These are phyloP conservation scores for Zasmidium angulare DNA, from an alignment of 2,329 filamentous ascomycete species.

Conservation along the genomic window DNA sequence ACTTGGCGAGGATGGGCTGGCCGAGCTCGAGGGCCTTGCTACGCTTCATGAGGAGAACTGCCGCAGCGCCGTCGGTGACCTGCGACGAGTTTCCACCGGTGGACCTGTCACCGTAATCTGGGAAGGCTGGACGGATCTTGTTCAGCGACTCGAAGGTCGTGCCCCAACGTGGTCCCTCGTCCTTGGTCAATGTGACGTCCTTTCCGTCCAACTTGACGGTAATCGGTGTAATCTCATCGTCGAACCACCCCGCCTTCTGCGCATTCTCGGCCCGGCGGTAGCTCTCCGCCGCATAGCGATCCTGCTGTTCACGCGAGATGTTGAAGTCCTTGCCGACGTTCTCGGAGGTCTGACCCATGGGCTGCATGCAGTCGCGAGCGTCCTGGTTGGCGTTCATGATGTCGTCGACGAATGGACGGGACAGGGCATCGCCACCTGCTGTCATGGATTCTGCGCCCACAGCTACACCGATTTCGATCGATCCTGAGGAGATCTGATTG, in stretches of 20 bases:
- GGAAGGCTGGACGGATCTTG: constrained; percentile 89
- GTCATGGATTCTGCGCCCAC: constrained; percentile 90
- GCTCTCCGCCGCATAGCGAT: constrained; percentile 81
- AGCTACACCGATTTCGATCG: constrained; percentile 84
- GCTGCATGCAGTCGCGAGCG: constrained; percentile 80
- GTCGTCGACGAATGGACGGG: constrained; percentile 73
- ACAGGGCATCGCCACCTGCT: constrained; percentile 66
- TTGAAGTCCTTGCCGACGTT: constrained; percentile 92
- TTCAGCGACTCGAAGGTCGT: constrained; percentile 78
- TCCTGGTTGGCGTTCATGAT: constrained; percentile 72
- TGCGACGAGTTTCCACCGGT: constrained; percentile 95
- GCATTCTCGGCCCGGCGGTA: constrained; percentile 85
- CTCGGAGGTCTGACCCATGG: constrained; percentile 98
- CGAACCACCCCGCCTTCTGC: constrained; percentile 87
- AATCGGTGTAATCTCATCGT: constrained; percentile 92
- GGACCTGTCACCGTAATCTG: constrained; percentile 79
- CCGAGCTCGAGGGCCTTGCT: constrained; percentile 81
- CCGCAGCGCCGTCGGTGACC: constrained; percentile 90
- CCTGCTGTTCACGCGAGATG: constrained; percentile 76
- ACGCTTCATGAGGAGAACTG: constrained; percentile 90
- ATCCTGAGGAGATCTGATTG: constrained; percentile 74
- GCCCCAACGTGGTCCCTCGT: constrained; percentile 88
- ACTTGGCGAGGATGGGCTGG: constrained; percentile 92
- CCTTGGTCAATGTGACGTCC: constrained; percentile 74
- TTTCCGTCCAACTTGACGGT: constrained; percentile 72